Base-by-base conservation (phyloP, 2,329 filamentous ascomycete genomes). In the Cordyceps pruinosa region DNA sequence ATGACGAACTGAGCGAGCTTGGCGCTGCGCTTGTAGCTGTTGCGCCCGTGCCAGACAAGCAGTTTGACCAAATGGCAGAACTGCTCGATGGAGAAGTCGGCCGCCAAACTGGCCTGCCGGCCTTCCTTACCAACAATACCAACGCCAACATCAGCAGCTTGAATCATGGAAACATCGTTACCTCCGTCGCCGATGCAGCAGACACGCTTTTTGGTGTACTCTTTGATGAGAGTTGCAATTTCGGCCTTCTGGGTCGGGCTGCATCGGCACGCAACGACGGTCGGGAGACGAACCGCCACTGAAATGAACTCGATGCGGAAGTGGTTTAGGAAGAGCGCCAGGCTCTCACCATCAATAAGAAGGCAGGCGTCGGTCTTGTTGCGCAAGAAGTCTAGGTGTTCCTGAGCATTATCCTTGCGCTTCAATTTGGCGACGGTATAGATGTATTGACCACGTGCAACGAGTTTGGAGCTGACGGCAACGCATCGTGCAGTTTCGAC, bases 141-240 rank as follows among this genome's bases (percentile, higher is more conserved):
- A 26, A 99, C 93, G 60, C 95, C 95, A 0, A 99, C 92, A 67
- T 99, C 94, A 1, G 95, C 94, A 8, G 94, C 93, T 76, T 97
- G 94, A 64, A 99, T 99, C 94, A 99, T 99, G 64, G 88, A 93
- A 5, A 99, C 94, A 70, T 99, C 95, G 73, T 99, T 99, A 65
- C 95, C 94, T 63, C 94, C 94, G 68, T 99, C 94, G 37, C 94
- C 94, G 64, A 99, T 99, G 69, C 94, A 97, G 74, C 92, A 96
- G 17, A 97, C 89, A 15, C 95, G 88, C 73, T 97, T 97, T 72
- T 90, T 91, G 21, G 94, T 99, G 72, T 90, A 87, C 51, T 88
- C 83, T 60, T 92, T 90, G 73, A 99, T 99, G 49, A 97, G 81
- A 63, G 83, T 85, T 10, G 95, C 94, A 39, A 99, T 82, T 65